These are phyloP conservation scores for Allantophomopsis lycopodina DNA, from an alignment of 2,329 filamentous ascomycete genomes.

Conservation along the genomic window DNA sequence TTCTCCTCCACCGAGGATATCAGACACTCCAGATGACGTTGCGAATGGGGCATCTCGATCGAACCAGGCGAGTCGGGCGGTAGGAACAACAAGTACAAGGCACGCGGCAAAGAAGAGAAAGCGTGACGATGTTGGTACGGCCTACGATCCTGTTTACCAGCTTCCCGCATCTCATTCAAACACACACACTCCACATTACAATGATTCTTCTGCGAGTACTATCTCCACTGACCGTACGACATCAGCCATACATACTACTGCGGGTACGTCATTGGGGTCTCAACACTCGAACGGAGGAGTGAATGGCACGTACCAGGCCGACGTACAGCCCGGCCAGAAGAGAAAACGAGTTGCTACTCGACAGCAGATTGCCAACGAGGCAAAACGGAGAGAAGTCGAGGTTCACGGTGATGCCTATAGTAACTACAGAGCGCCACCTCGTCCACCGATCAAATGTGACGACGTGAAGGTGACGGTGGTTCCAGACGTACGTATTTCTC, in stretches of 20 bases:
- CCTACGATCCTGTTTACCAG: conserved; percentile 61
- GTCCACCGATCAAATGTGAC: conserved; percentile 80
- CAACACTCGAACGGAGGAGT: conserved; percentile 39
- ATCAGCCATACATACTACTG: conserved; percentile 71
- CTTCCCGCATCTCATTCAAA: conserved; percentile 54
- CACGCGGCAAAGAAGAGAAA: conserved; percentile 63
- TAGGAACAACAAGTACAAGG: conserved; percentile 25
- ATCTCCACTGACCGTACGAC: conserved; percentile 74
- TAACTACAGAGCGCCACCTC: conserved; percentile 75
- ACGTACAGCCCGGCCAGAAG: conserved; percentile 65
- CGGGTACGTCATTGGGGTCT: conserved; percentile 74
- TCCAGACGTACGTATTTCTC: conserved; percentile 39
- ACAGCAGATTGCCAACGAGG: conserved; percentile 70
- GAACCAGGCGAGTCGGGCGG: conserved; percentile 9
- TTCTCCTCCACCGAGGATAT: conserved; percentile 35
- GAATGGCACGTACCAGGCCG: conserved; percentile 48
- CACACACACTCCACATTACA: conserved; percentile 57
- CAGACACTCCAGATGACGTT: conserved; percentile 11
- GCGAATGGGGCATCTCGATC: conserved; percentile 28
- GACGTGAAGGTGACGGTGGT: conserved; percentile 55
- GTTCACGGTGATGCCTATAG: conserved; percentile 56
- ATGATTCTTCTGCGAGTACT: conserved; percentile 54
- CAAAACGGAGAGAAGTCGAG: conserved; percentile 64
- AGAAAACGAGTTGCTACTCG: conserved; percentile 67
- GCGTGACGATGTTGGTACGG: conserved; percentile 34